phyloP scores from a whole-genome alignment of 2,329 filamentous ascomycete genomes.

The Cladosporium sp. region DNA sequence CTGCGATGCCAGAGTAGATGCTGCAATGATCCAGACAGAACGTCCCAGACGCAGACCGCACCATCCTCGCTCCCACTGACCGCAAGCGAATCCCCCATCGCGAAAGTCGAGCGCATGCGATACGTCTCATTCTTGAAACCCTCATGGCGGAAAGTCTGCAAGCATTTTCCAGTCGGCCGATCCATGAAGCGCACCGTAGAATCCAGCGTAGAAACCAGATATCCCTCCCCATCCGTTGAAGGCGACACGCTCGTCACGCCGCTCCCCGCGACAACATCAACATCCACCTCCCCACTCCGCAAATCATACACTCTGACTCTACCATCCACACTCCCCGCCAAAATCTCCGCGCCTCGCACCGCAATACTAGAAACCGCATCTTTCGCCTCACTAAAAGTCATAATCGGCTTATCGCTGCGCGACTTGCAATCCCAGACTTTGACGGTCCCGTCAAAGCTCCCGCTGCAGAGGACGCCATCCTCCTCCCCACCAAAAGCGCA shows the following conservation, averaged over 20 bases:
- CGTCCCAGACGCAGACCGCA: slow-evolving; percentile 74
- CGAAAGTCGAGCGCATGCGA: slow-evolving; percentile 70
- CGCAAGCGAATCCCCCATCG: slow-evolving; percentile 70
- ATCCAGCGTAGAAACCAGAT: slow-evolving; percentile 73
- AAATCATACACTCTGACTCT: slow-evolving; percentile 77
- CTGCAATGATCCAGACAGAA: slow-evolving; percentile 65
- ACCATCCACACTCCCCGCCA: slow-evolving; percentile 79
- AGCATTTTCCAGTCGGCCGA: slow-evolving; percentile 63
- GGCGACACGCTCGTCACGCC: slow-evolving; percentile 68
- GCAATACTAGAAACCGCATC: slow-evolving; percentile 56
- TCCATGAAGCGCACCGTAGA: slow-evolving; percentile 77
- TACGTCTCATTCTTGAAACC: slow-evolving; percentile 62
- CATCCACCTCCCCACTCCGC: slow-evolving; percentile 64
- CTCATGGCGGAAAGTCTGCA: slow-evolving; percentile 64
- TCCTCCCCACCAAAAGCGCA: slow-evolving; percentile 73
- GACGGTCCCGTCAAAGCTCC: slow-evolving; percentile 70
- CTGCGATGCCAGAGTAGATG: slow-evolving; percentile 52
- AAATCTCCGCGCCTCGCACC: slow-evolving; percentile 49
- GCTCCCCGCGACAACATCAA: slow-evolving; percentile 53
- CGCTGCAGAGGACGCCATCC: slow-evolving; percentile 67
- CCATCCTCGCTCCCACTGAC: slow-evolving; percentile 78
- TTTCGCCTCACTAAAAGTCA: slow-evolving; percentile 66
- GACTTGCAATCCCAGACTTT: slow-evolving; percentile 68
- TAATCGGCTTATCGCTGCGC: slow-evolving; percentile 57
- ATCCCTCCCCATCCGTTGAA: slow-evolving; percentile 66